Conservation (phyloP, 2,329 filamentous ascomycete species). For the Ceratocystis huliohia region DNA sequence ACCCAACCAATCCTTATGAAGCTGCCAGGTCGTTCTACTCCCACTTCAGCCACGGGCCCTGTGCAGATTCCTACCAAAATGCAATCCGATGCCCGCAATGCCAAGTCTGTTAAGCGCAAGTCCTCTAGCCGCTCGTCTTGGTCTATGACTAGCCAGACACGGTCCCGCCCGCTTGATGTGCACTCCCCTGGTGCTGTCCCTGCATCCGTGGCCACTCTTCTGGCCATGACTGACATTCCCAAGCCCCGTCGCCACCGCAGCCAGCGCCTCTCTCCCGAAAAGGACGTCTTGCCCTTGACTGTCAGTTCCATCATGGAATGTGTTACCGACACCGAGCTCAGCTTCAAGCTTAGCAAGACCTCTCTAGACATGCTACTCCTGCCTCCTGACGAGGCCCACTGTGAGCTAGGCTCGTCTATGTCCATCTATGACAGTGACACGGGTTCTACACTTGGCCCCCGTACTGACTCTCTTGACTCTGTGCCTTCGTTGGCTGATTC, state of each 20-base stretch:
- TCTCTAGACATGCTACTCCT: constrained; percentile 48
- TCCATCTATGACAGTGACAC: constrained; percentile 34
- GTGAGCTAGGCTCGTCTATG: constrained; percentile 35
- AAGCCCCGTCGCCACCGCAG: constrained; percentile 28
- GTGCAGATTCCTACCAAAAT: constrained; percentile 41
- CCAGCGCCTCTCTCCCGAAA: constrained; percentile 40
- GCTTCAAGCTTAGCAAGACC: constrained; percentile 39
- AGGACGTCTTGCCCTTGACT: constrained; percentile 26
- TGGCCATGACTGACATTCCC: constrained; percentile 51
- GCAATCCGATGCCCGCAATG: not conserved
- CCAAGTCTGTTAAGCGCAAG: constrained; percentile 14
- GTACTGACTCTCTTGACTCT: constrained; percentile 48
- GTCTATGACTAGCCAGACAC: constrained; percentile 27
- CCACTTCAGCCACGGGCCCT: constrained; percentile 33
- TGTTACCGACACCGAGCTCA: constrained; percentile 32
- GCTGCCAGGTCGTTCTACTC: constrained; percentile 18
- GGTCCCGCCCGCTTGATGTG: constrained; percentile 30
- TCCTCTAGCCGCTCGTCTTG: constrained; percentile 30
- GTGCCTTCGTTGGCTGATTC: constrained; percentile 48
- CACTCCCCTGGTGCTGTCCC: constrained; percentile 44
- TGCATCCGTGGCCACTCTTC: constrained; percentile 46
- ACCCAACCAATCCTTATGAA: constrained; percentile 16
- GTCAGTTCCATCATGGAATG: constrained; percentile 17
- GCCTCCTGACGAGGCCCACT: constrained; percentile 44
- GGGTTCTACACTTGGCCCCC: constrained; percentile 39